Evolutionary conservation across 495 filamentous ascomycete species (phyloP), one percentile per base, ranked within the genome.

Genomic region (Penicillium crystallinum): DNA sequence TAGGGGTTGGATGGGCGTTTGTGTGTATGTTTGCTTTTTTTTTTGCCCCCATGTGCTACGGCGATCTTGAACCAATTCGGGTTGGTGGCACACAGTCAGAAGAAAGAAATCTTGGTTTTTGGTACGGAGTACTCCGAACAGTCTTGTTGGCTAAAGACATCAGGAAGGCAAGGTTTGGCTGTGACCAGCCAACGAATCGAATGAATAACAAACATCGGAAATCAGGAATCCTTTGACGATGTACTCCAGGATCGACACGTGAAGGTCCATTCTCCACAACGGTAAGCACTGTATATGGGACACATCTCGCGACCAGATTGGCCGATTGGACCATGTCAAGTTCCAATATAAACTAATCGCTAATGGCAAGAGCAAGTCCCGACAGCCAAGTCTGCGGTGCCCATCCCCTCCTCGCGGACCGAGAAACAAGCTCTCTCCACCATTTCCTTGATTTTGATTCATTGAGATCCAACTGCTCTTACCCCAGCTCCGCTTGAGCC

Each of bases 231-330:
- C 8, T 8, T 9, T 8, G n/a, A 27, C 3, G 23, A 30, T 27
- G 40, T 25, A 9, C 33, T 42, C 23, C 10, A 14, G 23, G 40
- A 43, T 43, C 40, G 27, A 25, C 40, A 43, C 9, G 23, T 43
- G 25, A 18, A 27, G 14, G 29, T 29, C 9, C n/a, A n/a, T 17
- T 33, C 42, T n/a, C 18, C 17, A 34, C 25, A 21, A 31, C 29
- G 42, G 46, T 48, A 48, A 48, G 46, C 46, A 48, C 46, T 46
- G 31, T 46, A 46, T 35, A 47, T 36, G 44, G 19, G n/a, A 45
- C 7, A 27, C 3, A 11, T 7, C 15, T 8, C 14, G 22, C 18
- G 4, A 36, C 4, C 14, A 18, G 33, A 47, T 36, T 47, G 31
- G 31, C 27, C 18, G 30, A 21, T 46, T 15, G 5, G 11, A 8